Evolutionary conservation across 495 filamentous ascomycete species (phyloP).

Genomic region (Geopyxis carbonaria): DNA sequence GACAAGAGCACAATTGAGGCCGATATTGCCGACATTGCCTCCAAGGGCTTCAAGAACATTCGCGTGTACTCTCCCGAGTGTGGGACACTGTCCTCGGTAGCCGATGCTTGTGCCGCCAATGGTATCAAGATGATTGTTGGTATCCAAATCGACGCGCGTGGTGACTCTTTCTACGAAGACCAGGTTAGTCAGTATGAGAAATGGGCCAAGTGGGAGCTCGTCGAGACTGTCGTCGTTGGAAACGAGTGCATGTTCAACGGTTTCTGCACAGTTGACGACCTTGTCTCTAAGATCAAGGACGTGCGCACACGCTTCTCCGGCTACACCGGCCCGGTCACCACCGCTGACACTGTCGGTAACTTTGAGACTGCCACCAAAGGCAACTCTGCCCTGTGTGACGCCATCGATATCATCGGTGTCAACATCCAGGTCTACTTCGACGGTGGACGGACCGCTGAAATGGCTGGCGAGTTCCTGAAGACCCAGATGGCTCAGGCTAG

Average conservation of each 20-base stretch:
- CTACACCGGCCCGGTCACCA: constrained; percentile 62
- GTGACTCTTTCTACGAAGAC: constrained; percentile 36
- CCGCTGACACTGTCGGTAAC: constrained; percentile 60
- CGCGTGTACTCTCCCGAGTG: constrained; percentile 92
- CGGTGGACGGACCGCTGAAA: constrained; percentile 36
- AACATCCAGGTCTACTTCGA: constrained; percentile 97
- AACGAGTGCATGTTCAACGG: constrained; percentile 74
- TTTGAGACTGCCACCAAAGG: constrained; percentile 41
- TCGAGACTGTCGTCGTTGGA: constrained; percentile 67
- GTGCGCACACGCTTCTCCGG: constrained; percentile 40
- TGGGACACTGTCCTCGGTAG: constrained; percentile 56
- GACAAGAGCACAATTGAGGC: constrained; percentile 35
- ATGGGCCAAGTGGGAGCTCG: constrained; percentile 60
- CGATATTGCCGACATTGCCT: constrained; percentile 53
- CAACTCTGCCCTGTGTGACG: constrained; percentile 40
- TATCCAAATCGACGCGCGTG: constrained; percentile 56
- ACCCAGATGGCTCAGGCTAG: constrained; percentile 49
- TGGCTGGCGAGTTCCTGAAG: constrained; percentile 58
- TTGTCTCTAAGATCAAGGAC: constrained; percentile 49
- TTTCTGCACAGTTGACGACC: constrained; percentile 40
- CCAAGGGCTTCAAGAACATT: constrained; percentile 59
- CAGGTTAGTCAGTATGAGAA: constrained; percentile 55
- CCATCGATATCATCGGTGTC: constrained; percentile 58
- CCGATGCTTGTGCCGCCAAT: constrained; percentile 40
- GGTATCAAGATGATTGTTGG: constrained; percentile 68